Conservation (phyloP, 306 rosid species). For the Castanea mollissima region DNA sequence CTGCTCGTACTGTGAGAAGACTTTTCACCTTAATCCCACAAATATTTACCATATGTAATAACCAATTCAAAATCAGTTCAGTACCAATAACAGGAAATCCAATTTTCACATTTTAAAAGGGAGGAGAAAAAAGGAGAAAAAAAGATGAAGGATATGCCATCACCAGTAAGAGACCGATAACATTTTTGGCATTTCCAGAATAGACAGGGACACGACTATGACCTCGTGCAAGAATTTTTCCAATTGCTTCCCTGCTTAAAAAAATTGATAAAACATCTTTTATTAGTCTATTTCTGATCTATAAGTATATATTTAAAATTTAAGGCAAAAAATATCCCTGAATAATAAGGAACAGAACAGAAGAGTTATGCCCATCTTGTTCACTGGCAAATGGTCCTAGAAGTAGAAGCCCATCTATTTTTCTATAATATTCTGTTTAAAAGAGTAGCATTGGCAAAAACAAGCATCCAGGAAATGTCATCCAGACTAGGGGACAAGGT, state of each 20-base stretch:
- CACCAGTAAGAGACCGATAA: conserved; percentile 51
- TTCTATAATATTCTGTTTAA: not conserved
- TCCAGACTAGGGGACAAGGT: not conserved
- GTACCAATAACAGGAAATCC: not conserved
- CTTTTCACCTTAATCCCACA: conserved; percentile 44
- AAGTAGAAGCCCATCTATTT: not conserved
- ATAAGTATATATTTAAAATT: not conserved
- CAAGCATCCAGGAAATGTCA: not conserved
- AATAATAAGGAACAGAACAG: not conserved
- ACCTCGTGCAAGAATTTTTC: conserved; percentile 61
- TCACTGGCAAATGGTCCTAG: not conserved
- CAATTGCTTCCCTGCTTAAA: conserved; percentile 47
- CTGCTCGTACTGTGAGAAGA: conserved; percentile 54
- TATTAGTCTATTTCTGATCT: not conserved
- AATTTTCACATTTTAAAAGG: not conserved
- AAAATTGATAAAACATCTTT: not conserved
- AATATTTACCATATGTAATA: not conserved
- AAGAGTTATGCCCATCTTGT: not conserved
- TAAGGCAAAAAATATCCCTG: not conserved
- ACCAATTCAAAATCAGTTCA: conserved; percentile 4
- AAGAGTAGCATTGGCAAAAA: not conserved
- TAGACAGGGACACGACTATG: conserved; percentile 52
- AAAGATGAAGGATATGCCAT: not conserved
- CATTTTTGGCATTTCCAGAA: conserved; percentile 46
- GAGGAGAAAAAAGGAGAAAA: not conserved